Conservation (phyloP, 441 rosid species). For the Adansonia madagascariensis region DNA sequence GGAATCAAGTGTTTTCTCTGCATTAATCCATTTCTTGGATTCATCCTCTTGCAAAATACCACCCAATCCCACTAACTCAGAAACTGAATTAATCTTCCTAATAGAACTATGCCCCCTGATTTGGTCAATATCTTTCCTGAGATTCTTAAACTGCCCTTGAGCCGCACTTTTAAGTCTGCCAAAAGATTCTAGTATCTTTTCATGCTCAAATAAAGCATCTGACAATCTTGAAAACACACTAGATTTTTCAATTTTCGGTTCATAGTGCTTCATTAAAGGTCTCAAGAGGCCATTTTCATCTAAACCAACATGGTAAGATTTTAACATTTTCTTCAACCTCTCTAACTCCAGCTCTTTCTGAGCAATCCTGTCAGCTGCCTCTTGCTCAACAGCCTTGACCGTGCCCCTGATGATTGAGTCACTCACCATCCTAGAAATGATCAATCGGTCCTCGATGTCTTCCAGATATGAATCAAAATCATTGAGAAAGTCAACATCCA, state of each 20-base stretch:
- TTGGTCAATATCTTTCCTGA: slow-evolving; percentile 58
- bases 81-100: slow-evolving; percentile 40
- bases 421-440: slow-evolving; percentile 77
- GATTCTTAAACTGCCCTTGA: slow-evolving; percentile 57
- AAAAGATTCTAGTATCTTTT: slow-evolving; percentile 41
- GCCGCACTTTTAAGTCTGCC: slow-evolving; percentile 45
- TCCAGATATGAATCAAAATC: slow-evolving; percentile 68
- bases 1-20: slow-evolving; percentile 55
- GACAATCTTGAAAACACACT: slow-evolving; percentile 29
- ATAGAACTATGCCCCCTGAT: slow-evolving; percentile 43
- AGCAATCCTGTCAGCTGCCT: slow-evolving; percentile 68
- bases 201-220: slow-evolving; percentile 29
- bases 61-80: slow-evolving; percentile 51
- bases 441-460: slow-evolving; percentile 57
- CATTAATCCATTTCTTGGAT: slow-evolving; percentile 47
- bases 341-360: slow-evolving; percentile 68
- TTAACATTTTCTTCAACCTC: slow-evolving; percentile 47
- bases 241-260: slow-evolving; percentile 21
- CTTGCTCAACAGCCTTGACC: slow-evolving; percentile 73
- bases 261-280: slow-evolving; percentile 22
- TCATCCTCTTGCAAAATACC: slow-evolving; percentile 45
- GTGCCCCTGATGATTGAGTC: slow-evolving; percentile 78
- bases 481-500: slow-evolving; percentile 48
- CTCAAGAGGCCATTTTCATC: slow-evolving; percentile 33
- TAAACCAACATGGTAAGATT: slow-evolving; percentile 39